A percentile compares a stretch with the other conserved stretches of the same genome.
Evolutionary conservation across 768 basidiomycete genomes (phyloP).

Genomic region (Russula dissimulans): DNA sequence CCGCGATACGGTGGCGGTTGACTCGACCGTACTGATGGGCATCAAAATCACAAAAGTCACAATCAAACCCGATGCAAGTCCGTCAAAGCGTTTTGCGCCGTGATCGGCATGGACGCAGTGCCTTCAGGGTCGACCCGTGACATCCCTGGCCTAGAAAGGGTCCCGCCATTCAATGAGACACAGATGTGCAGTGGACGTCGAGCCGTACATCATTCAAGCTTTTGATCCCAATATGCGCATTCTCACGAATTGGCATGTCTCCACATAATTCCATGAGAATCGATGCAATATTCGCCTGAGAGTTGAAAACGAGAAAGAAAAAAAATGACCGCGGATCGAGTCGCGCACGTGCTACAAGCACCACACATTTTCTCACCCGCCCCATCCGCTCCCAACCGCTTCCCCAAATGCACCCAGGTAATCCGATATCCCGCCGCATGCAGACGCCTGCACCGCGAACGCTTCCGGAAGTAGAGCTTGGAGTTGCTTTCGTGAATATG

Average conservation of each 20-base stretch:
- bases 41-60: conserved; percentile 6
- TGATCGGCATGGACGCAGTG: neutral
- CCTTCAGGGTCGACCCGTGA: neutral
- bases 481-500: conserved; percentile 26
- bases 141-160: neutral
- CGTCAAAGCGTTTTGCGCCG: neutral
- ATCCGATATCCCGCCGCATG: conserved; percentile 32
- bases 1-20: neutral
- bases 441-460: conserved; percentile 43
- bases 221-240: too few relatives aligned
- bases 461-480: conserved; percentile 49
- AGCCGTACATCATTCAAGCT: too few relatives aligned
- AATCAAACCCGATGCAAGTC: neutral
- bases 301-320: too few relatives aligned
- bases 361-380: neutral
- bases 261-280: too few relatives aligned
- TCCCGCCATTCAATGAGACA: neutral
- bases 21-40: conserved; percentile 2
- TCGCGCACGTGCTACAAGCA: too few relatives aligned
- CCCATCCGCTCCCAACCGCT: neutral
- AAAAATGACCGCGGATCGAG: too few relatives aligned
- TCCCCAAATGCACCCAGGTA: conserved; percentile 11
- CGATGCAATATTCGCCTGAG: too few relatives aligned
- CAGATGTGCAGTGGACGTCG: too few relatives aligned
- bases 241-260: too few relatives aligned